Percentiles rank a stretch among this genome's conserved stretches.
Evolutionary conservation across 345 rosid genomes (phyloP).

Genomic region (Durio zibethinus): DNA sequence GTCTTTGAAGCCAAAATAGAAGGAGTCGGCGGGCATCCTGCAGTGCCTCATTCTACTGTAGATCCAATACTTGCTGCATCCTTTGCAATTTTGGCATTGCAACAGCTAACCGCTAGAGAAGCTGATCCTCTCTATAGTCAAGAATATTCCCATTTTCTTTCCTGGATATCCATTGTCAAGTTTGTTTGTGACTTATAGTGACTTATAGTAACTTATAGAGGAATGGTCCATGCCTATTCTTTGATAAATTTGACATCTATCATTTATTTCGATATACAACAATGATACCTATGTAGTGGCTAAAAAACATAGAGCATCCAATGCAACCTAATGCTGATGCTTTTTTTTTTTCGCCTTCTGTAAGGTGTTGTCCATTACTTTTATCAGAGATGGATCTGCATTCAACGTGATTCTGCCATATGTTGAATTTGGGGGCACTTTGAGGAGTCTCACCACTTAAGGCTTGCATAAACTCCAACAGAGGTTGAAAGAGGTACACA

Average conservation of each 20-base stretch:
- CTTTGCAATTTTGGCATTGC: constrained; percentile 68
- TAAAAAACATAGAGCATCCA: not conserved
- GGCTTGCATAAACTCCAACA: constrained; percentile 56
- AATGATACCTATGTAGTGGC: not conserved
- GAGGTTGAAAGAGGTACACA: constrained; percentile 66
- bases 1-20: constrained; percentile 54
- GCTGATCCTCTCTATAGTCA: constrained; percentile 70
- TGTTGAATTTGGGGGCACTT: constrained; percentile 81
- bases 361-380: constrained; percentile 77
- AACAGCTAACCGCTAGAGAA: constrained; percentile 77
- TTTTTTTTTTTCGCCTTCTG: constrained; percentile 21
- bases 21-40: constrained; percentile 63
- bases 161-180: not conserved
- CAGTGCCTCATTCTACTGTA: constrained; percentile 41
- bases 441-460: constrained; percentile 81
- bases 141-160: constrained; percentile 25
- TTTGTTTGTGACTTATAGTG: not conserved
- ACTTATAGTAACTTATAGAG: not conserved
- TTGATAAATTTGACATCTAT: not conserved
- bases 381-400: constrained; percentile 54
- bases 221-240: not conserved
- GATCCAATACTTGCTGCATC: constrained; percentile 75
- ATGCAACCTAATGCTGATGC: not conserved
- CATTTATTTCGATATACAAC: not conserved
- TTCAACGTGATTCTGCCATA: constrained; percentile 49